Base-by-base conservation (phyloP, 345 rosid genomes). In the Trapa incisa region DNA sequence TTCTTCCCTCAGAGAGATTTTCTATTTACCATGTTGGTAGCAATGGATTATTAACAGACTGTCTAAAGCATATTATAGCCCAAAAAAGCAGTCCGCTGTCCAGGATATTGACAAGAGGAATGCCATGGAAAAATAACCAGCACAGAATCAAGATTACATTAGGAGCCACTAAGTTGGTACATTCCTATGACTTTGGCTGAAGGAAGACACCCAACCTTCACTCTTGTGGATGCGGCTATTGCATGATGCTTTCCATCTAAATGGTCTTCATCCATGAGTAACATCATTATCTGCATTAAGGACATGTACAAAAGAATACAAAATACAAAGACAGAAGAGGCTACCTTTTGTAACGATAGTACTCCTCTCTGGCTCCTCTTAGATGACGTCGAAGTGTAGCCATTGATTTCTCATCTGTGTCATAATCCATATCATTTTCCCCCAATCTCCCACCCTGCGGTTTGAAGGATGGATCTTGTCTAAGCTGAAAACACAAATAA, bases 371-470 rank as follows among this genome's bases (percentile, higher is more conserved):
- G 72, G 99, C 99, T 76, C 84, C 79, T 52, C 96, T 84, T 73
- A 95, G 96, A 84, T 95, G 89, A 65, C 97, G 94, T 74, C 99
- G 87, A 61, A 95, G 86, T 64, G 91, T 91, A 76, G 99, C 99
- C 99, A 95, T 95, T 35, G 99, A 87, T 79, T 91, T 95, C 76
- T 86, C 98, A 83, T 95, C 99, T 45, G 99, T 86, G 74, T 95
- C 99, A 75, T 89, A 95, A 78, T 95, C 98, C 99, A 95, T 95
- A 74, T 95, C 99, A 78, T 91, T 89, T 81, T 95, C 99, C 61
- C 99, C 99, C 77, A 95, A 64, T 72, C 82, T 85, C 52, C 99
- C 99, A 73, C 99, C 98, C 82, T 89, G 99, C 32, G 98, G 99
- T 77, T 91, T 95, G 75, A 95, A 95, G 67, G 94, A 87, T 71